Evolutionary conservation across 2,329 filamentous ascomycete genomes (phyloP).

Genomic region (Stachybotrys chartarum): DNA sequence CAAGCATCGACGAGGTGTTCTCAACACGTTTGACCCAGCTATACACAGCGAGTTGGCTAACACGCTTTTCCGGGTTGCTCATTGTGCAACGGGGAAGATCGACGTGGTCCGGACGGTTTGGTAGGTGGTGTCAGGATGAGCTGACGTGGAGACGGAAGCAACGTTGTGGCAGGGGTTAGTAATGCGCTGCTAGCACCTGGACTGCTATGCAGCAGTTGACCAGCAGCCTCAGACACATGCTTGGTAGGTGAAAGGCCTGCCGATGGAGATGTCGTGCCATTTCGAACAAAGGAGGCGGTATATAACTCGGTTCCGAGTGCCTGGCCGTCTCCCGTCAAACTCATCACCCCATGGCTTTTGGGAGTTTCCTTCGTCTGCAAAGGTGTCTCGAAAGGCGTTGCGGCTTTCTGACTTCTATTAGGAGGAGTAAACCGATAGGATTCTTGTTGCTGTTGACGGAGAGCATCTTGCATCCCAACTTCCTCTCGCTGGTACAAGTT

Average conservation of each 20-base stretch:
- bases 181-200: constrained; percentile 46
- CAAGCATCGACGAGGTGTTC: too few species aligned
- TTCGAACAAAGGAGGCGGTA: constrained; percentile 14
- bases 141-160: background rate
- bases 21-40: background rate
- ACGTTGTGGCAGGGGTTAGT: background rate
- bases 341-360: background rate
- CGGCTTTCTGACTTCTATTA: background rate
- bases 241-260: constrained; percentile 46
- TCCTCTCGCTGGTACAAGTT: too few species aligned
- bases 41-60: too few species aligned
- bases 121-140: background rate
- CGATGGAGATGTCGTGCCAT: constrained; percentile 31
- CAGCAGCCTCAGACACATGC: constrained; percentile 14
- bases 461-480: too few species aligned
- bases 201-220: constrained; percentile 21
- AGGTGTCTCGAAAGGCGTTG: background rate
- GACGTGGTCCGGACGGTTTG: background rate
- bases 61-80: background rate
- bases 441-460: too few species aligned
- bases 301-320: constrained; percentile 10
- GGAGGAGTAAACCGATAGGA: background rate
- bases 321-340: background rate
- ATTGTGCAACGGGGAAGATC: background rate
- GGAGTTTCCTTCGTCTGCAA: background rate